A percentile compares a stretch with the other conserved stretches of the same genome.
These are phyloP conservation scores for Backusella australiensis DNA, from an alignment of 192 early-diverging fungal species.

Conservation along the genomic window DNA sequence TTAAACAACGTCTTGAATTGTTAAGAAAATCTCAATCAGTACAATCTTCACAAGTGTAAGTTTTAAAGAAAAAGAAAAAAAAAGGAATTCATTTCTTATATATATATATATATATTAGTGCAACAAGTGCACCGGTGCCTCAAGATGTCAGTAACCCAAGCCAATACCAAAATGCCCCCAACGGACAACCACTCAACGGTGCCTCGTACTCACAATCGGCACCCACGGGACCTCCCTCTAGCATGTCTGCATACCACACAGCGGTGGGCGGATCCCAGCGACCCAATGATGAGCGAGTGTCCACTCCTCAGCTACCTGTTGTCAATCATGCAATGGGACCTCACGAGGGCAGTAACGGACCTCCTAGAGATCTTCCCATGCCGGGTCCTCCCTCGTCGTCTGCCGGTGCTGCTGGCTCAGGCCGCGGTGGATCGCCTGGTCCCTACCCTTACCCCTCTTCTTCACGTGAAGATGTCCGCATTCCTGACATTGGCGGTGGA, in stretches of 20 bases:
- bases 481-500: constrained; percentile 31
- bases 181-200: constrained; percentile 22
- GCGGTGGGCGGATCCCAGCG: background rate
- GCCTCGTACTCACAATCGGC: background rate
- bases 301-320: background rate
- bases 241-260: constrained; percentile 26
- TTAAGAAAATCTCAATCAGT: constrained; percentile 23
- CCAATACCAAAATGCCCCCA: constrained; percentile 27
- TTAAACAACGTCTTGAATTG: constrained; percentile 30
- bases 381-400: constrained; percentile 3
- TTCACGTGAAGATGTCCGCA: constrained; percentile 24
- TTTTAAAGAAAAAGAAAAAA: no score
- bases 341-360: no score
- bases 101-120: background rate
- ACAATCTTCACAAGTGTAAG: constrained; percentile 1
- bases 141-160: constrained; percentile 35
- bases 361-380: no score
- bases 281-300: background rate
- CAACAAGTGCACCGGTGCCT: constrained; percentile 10
- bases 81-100: background rate
- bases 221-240: constrained; percentile 26
- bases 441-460: constrained; percentile 13
- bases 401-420: background rate
- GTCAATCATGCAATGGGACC: background rate
- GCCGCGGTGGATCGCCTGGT: constrained; percentile 15